Base-by-base conservation (phyloP, 2,329 filamentous ascomycete genomes). In the Passalora sequoiae region DNA sequence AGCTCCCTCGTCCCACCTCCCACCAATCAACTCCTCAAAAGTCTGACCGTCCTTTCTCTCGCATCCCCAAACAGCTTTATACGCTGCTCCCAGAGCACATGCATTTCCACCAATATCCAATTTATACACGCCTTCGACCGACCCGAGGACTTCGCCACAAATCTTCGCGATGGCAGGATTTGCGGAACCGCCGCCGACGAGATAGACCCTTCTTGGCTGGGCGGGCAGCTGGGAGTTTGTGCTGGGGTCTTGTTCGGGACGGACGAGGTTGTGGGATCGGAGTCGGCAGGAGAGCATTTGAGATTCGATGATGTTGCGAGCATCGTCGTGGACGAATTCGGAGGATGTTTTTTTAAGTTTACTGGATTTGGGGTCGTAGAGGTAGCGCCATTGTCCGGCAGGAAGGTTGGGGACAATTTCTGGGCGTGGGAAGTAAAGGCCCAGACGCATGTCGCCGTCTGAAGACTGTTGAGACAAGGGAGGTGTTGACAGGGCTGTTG, bases 101-200 rank as follows among this genome's bases (percentile, higher is more conserved):
- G 92, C 91, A 68, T 94, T 96, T 19, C 89, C 89, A 19, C 92
- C 91, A 4, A 97, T 88, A 61, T 97, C 89, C 10, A 98, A 79
- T 67, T 84, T 86, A 69, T 88, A 98, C 19, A 97, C 86, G 17
- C 92, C 92, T 51, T 97, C 92, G 2, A 76, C 77, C 24, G 87
- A 87, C 40, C 92, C 92, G 2, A 98, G 78, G 2, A 97, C 88
- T 59, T 95, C 83, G 19, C 89, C 91, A 3, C 89, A 78, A 36
- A 94, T 80, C 46, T 82, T 76, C 4, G 89, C 86, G 57, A 97
- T 96, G 37, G 91, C 89, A 3, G 83, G 81, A 73, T 97, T 98
- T 41, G 86, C 77, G 24, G 85, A 89, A 10, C 89, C 92, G 45
- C 92, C 92, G 40, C 92, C 92, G 6, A 97, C 92, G 31, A 98